A percentile compares a stretch with the other conserved stretches of the same genome.
phyloP scores from a whole-genome alignment of 2,329 filamentous ascomycete genomes.

The Diaporthe ilicicola region DNA sequence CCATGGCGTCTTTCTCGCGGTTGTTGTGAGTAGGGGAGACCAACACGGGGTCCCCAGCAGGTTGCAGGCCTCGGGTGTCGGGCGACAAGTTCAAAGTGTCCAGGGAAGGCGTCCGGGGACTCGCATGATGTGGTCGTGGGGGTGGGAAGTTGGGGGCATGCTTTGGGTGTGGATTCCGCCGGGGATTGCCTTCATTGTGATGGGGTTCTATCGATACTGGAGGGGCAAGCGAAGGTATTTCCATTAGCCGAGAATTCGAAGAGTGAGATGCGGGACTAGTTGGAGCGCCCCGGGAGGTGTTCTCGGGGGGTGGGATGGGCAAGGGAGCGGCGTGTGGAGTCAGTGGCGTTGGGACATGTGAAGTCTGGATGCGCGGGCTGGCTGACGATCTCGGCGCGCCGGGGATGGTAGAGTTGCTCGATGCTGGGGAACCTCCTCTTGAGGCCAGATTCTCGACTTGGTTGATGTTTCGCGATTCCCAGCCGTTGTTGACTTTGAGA shows the following conservation, averaged over 20 bases:
- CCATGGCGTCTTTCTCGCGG: slow-evolving; percentile 82
- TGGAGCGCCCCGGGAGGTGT: slow-evolving; percentile 35
- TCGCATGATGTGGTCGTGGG: slow-evolving; percentile 50
- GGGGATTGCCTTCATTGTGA: slow-evolving; percentile 51
- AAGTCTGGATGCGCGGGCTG: slow-evolving; percentile 57
- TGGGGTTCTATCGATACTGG: slow-evolving; percentile 65
- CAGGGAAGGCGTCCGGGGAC: slow-evolving; percentile 47
- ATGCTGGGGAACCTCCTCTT: slow-evolving; percentile 69
- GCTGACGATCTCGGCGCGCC: slow-evolving; percentile 59
- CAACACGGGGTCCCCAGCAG: slow-evolving; percentile 61
- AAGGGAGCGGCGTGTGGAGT: slow-evolving; percentile 42
- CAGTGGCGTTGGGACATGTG: slow-evolving; percentile 36
- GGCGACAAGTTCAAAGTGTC: slow-evolving; percentile 50
- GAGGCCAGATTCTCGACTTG: slow-evolving; percentile 81
- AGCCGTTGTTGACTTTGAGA: slow-evolving; percentile 90
- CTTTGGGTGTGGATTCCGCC: slow-evolving; percentile 59
- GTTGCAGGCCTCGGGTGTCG: slow-evolving; percentile 44
- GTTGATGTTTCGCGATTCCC: slow-evolving; percentile 80
- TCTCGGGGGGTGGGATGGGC: slow-evolving; percentile 27
- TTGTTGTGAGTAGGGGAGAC: slow-evolving; percentile 75
- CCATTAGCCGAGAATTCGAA: background rate
- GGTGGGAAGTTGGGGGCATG: slow-evolving; percentile 61
- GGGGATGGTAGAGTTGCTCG: slow-evolving; percentile 65
- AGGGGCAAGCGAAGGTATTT: slow-evolving; percentile 53
- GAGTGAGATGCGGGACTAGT: slow-evolving; percentile 45